Evolutionary conservation across 371 early-diverging fungal genomes (phyloP), one percentile per base, ranked within the genome.

Genomic region (Basidiobolus meristosporus): DNA sequence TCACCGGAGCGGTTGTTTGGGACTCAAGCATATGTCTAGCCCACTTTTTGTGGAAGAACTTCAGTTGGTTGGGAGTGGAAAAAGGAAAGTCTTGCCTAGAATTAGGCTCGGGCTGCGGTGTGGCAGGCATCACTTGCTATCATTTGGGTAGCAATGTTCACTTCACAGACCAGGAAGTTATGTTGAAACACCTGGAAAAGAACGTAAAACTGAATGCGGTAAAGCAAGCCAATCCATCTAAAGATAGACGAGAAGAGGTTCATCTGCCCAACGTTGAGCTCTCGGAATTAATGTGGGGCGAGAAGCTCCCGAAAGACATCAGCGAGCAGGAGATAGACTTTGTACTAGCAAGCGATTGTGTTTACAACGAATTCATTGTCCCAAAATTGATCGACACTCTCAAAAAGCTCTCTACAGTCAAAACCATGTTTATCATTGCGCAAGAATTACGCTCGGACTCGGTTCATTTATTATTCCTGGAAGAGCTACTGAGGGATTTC

Each of bases 341-440:
- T 45, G 20, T 45, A 7, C 17, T 45, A 12, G 40, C 38, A n/a
- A 38, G 45, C 32, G 45, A 45, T 23, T 45, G 45, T 33, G 17
- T 45, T 4, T 45, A 45, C 12, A 45, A 45, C 28, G 45, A 45
- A 23, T 39, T 31, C 18, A 39, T 45, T n/a, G 35, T 45, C 16
- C 14, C 29, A 23, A 38, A 6, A 12, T 39, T 45, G 14, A 31
- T 45, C 15, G 40, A 17, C n/a, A 45, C 45, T 12, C 12, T 45
- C 9, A 33, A 31, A 20, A 38, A 15, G 31, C 15, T 37, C 14
- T 30, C 39, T 39, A 14, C 12, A n/a, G 15, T 21, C 10, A 37
- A 10, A 29, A 45, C 45, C 7, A 21, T 45, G 10, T 38, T 22
- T 14, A 33, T 45, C 5, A 35, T 45, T 34, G 40, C 45, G 7